Evolutionary conservation across 306 rosid genomes (phyloP).

Genomic region (Gastrolobium villosum): DNA sequence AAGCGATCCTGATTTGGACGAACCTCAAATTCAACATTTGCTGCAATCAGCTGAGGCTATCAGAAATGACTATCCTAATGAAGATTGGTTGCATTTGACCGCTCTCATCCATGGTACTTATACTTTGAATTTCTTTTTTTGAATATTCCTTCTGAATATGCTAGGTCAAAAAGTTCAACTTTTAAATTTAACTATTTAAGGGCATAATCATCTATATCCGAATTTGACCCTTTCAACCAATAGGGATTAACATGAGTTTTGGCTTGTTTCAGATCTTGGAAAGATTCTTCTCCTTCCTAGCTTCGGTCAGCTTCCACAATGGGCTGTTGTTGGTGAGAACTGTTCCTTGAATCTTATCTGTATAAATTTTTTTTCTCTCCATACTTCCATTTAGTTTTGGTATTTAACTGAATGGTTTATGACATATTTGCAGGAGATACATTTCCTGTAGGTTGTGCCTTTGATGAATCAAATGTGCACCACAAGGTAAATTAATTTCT

Average conservation of each 20-base stretch:
- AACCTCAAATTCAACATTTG: slow-evolving; percentile 54
- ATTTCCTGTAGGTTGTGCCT: slow-evolving; percentile 59
- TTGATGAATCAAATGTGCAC: slow-evolving; percentile 52
- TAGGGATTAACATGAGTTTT: slow-evolving; percentile 12
- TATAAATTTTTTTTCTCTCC: neutral
- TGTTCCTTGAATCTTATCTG: neutral
- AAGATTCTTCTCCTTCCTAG: slow-evolving; percentile 54
- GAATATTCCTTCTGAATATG: neutral
- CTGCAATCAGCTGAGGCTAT: slow-evolving; percentile 50
- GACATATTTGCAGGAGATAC: slow-evolving; percentile 55
- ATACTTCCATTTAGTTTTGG: neutral
- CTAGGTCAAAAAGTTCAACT: neutral
- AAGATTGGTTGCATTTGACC: slow-evolving; percentile 59
- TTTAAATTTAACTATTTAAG: neutral
- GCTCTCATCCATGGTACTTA: slow-evolving; percentile 59
- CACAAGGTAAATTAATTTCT: slow-evolving; percentile 49
- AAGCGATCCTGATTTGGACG: slow-evolving; percentile 56
- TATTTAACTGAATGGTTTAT: slow-evolving; percentile 7
- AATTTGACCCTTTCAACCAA: neutral
- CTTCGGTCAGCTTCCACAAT: slow-evolving; percentile 61
- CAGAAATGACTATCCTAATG: slow-evolving; percentile 51
- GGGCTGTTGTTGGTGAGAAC: slow-evolving; percentile 65
- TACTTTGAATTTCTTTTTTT: neutral
- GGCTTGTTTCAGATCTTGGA: slow-evolving; percentile 56
- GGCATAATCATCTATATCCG: slow-evolving; percentile 9